Evolutionary conservation across 164 flowering plant genomes (phyloP).

Genomic region (Akebia trifoliata): DNA sequence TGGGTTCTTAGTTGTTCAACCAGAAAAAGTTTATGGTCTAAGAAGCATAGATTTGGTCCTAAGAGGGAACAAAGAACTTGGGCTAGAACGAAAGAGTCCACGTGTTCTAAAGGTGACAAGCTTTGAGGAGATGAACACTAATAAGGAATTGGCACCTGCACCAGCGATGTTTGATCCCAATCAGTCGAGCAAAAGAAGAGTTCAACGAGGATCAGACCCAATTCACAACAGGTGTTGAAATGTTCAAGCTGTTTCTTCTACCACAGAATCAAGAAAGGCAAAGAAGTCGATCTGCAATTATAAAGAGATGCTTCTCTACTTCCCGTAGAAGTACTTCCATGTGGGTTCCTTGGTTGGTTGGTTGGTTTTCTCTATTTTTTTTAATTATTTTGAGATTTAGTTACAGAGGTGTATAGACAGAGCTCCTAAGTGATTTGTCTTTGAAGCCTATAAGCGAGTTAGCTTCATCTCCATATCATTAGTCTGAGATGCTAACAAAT

Average conservation of each 20-base stretch:
- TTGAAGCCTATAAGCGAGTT: constrained; percentile 13
- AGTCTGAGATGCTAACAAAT: constrained; percentile 21
- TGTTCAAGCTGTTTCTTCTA: too few species aligned
- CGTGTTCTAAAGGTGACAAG: constrained; percentile 21
- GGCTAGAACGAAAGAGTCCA: constrained; percentile 2
- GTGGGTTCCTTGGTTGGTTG: constrained; percentile 29
- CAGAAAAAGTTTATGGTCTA: constrained; percentile 37
- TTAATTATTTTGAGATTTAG: constrained; percentile 3
- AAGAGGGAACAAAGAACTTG: constrained; percentile 25
- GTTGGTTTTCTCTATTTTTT: constrained; percentile 25
- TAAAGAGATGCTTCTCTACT: too few species aligned
- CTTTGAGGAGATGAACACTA: constrained; percentile 25
- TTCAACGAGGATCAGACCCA: constrained; percentile 68
- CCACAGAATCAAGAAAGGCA: too few species aligned
- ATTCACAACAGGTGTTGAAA: constrained; percentile 77
- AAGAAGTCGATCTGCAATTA: too few species aligned
- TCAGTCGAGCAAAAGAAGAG: constrained; percentile 58
- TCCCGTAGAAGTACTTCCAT: too few species aligned
- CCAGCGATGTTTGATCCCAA: constrained; percentile 50
- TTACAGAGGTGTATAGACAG: constrained; percentile 22
- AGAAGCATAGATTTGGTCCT: constrained; percentile 47
- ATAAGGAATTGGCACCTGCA: constrained; percentile 34
- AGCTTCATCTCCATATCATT: constrained; percentile 17
- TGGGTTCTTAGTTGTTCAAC: constrained; percentile 37
- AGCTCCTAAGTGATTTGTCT: constrained; percentile 7